A percentile compares a stretch with the other conserved stretches of the same genome.
phyloP scores from a whole-genome alignment of 2,329 filamentous ascomycete genomes.

The Pezicula carpinea region DNA sequence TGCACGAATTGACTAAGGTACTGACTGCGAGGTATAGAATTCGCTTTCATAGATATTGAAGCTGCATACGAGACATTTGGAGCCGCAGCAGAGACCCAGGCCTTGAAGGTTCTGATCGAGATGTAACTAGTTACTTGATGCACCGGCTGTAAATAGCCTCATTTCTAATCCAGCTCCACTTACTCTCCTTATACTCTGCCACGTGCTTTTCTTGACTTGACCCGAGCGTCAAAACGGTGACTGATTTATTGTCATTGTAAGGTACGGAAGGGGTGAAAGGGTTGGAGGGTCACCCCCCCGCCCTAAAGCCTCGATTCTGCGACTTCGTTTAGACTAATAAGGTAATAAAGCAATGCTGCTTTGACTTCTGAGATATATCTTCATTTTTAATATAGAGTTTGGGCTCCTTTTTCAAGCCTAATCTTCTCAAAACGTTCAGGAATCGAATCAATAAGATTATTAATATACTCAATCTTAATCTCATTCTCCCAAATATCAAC shows the following conservation, averaged over 20 bases:
- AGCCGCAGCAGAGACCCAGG: conserved; percentile 35
- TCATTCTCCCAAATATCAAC: conserved; percentile 15
- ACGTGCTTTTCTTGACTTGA: no score
- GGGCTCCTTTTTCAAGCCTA: conserved; percentile 2
- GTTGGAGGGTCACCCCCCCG: no score
- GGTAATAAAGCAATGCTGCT: no score
- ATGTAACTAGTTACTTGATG: neutral
- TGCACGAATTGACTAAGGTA: conserved; percentile 1
- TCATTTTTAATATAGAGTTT: conserved; percentile 7
- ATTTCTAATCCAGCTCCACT: no score
- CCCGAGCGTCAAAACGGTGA: no score
- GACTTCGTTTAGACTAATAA: no score
- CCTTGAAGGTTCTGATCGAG: conserved; percentile 40
- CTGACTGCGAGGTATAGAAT: conserved; percentile 24
- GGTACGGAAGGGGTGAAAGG: no score
- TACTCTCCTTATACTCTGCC: no score
- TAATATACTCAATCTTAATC: conserved; percentile 9
- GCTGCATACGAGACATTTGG: conserved; percentile 40
- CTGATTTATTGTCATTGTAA: no score
- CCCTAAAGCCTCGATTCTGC: no score
- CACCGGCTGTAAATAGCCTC: no score
- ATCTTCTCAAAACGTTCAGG: conserved; percentile 9
- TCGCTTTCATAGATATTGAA: conserved; percentile 38
- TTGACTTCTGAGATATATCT: no score
- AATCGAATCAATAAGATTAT: conserved; percentile 10